Base-by-base conservation (phyloP, 768 basidiomycete species). In the Mycena vitilis region DNA sequence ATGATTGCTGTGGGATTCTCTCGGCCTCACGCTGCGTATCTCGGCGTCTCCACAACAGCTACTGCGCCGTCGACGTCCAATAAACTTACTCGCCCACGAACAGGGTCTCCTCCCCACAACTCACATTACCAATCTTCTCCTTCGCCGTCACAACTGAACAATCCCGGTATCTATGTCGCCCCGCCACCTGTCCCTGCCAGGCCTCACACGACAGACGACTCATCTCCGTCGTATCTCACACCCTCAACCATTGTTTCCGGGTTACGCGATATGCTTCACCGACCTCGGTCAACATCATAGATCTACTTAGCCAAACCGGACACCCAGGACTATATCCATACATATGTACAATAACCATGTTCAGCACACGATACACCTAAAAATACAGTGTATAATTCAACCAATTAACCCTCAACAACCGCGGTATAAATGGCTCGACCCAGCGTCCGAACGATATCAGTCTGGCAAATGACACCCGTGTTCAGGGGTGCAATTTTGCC, bases 381-480 rank as follows among this genome's bases (percentile, higher is more conserved):
- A 69, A 64, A 76, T 67, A 69, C 61, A 75, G 54, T 15, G 42
- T 37, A 66, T 13, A 34, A 48, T 63, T 13, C 47, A 34, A 54
- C 23, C 30, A 20, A 65, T 47, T 66, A 57, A 66, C 49, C 63
- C 54, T 78, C 74, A 61, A 81, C 54, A 47, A 90, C 82, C 67
- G 82, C 84, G 48, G 81, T 71, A 71, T 91, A 87, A 66, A 93
- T 78, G 37, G 82, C 81, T 68, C 83, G 81, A 20, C 82, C 81
- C 20, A 91, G 77, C 23, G 81, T 78, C 34, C 82, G 78, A 7
- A 91, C 85, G 38, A 82, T 77, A 30, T 69, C 70, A 8, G 84
- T 80, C 44, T 87, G 85, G 71, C 92, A 93, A 5, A 93, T 80
- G 1, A 91, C 80, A 0, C 91, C 92, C 5, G 89, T 80, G 62